phyloP scores from a whole-genome alignment of 73 alveolate species.

The Tetrahymena elliotti region DNA sequence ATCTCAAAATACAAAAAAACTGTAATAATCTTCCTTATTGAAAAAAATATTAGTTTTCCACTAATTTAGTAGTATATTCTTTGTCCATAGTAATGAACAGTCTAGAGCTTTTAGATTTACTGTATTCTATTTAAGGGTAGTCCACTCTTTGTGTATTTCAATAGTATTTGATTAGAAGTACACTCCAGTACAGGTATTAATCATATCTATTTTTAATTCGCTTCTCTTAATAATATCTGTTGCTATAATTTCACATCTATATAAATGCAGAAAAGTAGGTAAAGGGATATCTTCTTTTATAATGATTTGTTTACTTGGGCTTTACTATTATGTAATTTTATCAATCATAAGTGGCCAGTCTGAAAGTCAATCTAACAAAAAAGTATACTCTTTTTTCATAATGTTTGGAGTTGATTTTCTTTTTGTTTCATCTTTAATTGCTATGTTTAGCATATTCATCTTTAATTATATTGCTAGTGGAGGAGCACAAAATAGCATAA shows the following conservation, averaged over 20 bases:
- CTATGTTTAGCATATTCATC: not conserved
- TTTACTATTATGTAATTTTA: not conserved
- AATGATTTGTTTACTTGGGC: not conserved
- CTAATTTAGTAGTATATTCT: not conserved
- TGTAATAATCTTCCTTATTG: not conserved
- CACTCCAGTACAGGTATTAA: not conserved
- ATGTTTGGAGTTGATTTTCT: not conserved
- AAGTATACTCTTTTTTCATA: not conserved
- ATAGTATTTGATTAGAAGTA: not conserved
- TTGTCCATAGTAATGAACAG: not conserved
- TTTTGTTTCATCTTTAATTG: not conserved
- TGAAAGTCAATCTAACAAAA: not conserved
- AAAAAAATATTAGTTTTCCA: not conserved
- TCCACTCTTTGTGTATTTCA: not conserved
- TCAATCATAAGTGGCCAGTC: not conserved
- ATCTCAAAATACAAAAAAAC: not conserved
- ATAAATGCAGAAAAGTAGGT: not conserved
- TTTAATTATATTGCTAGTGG: not conserved
- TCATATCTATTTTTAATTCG: not conserved
- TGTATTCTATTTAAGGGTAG: not conserved
- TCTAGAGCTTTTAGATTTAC: not conserved
- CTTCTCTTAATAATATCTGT: not conserved
- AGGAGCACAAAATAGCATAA: not conserved
- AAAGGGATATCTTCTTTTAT: not conserved
- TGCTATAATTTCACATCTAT: not conserved